Percentiles rank a stretch among this genome's conserved stretches.
Conservation (phyloP, 805 yeast species). For the Yarrowia sp. region DNA sequence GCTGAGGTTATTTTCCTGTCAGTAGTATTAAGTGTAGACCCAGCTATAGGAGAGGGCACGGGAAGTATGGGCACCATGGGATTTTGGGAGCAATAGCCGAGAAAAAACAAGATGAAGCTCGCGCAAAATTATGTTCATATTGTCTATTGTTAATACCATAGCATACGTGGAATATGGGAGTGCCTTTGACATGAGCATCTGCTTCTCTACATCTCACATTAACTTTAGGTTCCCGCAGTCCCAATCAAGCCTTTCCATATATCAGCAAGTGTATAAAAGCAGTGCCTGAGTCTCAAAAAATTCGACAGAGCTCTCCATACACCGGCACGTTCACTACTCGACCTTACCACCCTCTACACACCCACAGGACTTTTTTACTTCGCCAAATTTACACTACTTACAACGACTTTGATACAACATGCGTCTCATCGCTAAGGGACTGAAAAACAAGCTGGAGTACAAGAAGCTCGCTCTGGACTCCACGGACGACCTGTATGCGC, state of each 20-base stretch:
- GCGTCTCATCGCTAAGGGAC: slow-evolving; percentile 23
- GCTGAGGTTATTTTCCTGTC: not conserved
- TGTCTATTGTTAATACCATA: not conserved
- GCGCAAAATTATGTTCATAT: too few relatives aligned
- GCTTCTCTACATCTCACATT: not conserved
- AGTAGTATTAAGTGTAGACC: too few relatives aligned
- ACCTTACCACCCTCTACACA: not conserved
- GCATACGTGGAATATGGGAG: not conserved
- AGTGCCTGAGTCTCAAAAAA: not conserved
- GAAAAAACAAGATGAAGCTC: too few relatives aligned
- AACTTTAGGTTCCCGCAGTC: not conserved
- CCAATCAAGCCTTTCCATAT: slow-evolving; percentile 25
- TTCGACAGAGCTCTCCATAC: not conserved
- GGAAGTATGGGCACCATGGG: too few relatives aligned
- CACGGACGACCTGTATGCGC: slow-evolving; percentile 22
- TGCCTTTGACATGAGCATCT: not conserved
- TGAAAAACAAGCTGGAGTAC: slow-evolving; percentile 20
- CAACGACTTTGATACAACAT: not conserved
- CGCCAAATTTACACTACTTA: not conserved
- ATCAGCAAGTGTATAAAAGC: slow-evolving; percentile 5
- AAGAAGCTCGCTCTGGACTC: slow-evolving; percentile 22
- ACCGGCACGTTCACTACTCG: not conserved
- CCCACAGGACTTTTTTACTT: not conserved
- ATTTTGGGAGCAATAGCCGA: not conserved
- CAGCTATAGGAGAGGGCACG: too few relatives aligned